Base-by-base conservation (phyloP, 2,329 filamentous ascomycete genomes). In the Aspergillus clavatus region DNA sequence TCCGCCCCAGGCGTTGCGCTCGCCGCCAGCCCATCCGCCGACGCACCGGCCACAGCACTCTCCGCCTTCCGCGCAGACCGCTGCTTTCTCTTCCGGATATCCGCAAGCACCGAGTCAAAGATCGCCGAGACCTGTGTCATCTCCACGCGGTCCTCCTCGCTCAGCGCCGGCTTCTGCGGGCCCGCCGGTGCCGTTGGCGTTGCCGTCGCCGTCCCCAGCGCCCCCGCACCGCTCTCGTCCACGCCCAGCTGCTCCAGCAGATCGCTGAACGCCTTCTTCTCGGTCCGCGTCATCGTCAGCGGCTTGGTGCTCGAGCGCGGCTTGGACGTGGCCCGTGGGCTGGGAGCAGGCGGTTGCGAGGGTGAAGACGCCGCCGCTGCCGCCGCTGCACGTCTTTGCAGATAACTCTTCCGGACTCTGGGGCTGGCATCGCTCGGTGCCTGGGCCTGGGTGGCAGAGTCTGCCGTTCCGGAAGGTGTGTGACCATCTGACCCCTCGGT, bases 51-150 rank as follows among this genome's bases (percentile, higher is more conserved):
- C 11, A 8, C 27, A 8, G 27, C 35, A 10, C 31, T 18, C 11
- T 23, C 29, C 29, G 14, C 7, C 11, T 35, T 16, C 7, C 5
- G 35, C 22, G 31, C 22, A n/a, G 31, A 21, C 14, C 33, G 29
- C 19, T 28, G 10, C 31, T 47, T 45, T 22, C 31, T 21, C 11
- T 46, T 50, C 27, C 28, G 27, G 28, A 55, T 40, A 26, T 59
- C 55, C 39, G 50, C 29, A 11, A 58, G 45, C n/a, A 56, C 56
- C 7, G 51, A 46, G 21, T 60, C 46, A 37, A 61, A 60, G n/a
- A 61, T 61, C 4, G 37, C 45, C 6, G 52, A 55, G 14, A 65
- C 54, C 35, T 63, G 50, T 4, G 51, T 38, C 42, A 57, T 54
- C 26, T 62, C 59, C 6, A 52, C 45, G 29, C 47, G 47, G 4